Base-by-base conservation (phyloP, 306 rosid species). In the Quillaja saponaria region DNA sequence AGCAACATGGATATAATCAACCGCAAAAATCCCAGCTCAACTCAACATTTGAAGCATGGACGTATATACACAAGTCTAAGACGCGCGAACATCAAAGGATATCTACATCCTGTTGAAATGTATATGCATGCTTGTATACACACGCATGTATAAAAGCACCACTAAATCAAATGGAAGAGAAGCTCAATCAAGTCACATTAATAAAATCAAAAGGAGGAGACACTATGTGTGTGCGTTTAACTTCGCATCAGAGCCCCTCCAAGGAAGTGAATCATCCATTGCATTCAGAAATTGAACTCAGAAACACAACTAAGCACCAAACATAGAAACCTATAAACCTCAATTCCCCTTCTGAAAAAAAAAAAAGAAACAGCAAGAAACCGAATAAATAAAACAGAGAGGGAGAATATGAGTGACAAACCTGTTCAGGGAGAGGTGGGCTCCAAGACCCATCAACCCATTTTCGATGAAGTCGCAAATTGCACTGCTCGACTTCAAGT, bases 401-500 rank as follows among this genome's bases (percentile, higher is more conserved):
- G 12, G 1, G 4, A 44, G 15, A 3, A 5, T 17, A 31, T 16
- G 20, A 3, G 6, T 37, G 40, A 37, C 40, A 37, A 51, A 66
- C 71, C 71, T 66, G 47, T 14, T 19, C 28, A 49, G 31, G 63
- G 11, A 81, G 34, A 52, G 67, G 76, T 34, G 80, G 76, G 67
- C 57, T 60, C 76, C 76, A 80, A 42, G 52, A 28, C 3, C 79
- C 79, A 38, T 25, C 19, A 6, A 52, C 47, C 85, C 81, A 80
- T 2, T 44, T 47, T 1, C 68, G 73, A 35, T 69, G 85, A 58
- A 69, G 39, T 18, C 77, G 67, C 25, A 81, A 58, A 45, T 45
- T 9, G 1, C 46, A 72, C 15, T 69, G 74, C n/a, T 59, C 55
- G 21, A 37, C n/a, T 39, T 14, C 61, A 35, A 59, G 49, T 2